These are phyloP conservation scores for Ascochyta fabae DNA, from an alignment of 2,329 filamentous ascomycete species.

Conservation along the genomic window DNA sequence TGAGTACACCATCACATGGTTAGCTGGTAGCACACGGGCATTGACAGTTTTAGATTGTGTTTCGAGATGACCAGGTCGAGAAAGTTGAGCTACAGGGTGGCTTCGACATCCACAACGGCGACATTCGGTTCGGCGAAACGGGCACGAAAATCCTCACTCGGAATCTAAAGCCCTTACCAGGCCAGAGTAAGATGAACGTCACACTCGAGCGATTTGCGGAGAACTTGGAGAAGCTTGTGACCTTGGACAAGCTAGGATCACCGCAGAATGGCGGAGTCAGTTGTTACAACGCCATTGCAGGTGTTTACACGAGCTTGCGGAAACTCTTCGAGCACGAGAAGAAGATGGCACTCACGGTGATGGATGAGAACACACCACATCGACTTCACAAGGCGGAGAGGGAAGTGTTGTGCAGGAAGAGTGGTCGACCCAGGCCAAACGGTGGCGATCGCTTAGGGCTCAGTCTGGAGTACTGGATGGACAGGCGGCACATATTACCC, in stretches of 20 bases:
- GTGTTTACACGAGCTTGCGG: constrained; percentile 73
- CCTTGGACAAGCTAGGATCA: constrained; percentile 74
- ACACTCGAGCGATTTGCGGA: constrained; percentile 72
- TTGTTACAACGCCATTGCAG: constrained; percentile 77
- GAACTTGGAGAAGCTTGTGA: constrained; percentile 74
- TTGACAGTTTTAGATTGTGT: constrained; percentile 35
- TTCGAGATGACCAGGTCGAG: constrained; percentile 53
- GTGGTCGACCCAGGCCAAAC: constrained; percentile 76
- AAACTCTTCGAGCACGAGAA: constrained; percentile 76
- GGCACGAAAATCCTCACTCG: constrained; percentile 70
- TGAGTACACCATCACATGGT: neutral
- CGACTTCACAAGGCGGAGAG: constrained; percentile 58
- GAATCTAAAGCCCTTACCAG: constrained; percentile 66
- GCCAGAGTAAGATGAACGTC: constrained; percentile 71
- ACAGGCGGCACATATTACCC: constrained; percentile 58
- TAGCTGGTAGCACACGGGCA: neutral
- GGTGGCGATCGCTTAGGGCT: constrained; percentile 70
- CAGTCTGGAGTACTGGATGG: constrained; percentile 79
- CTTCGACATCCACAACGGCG: constrained; percentile 65
- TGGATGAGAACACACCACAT: constrained; percentile 47
- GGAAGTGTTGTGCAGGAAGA: constrained; percentile 71
- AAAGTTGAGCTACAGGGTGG: constrained; percentile 69
- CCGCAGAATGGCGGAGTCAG: constrained; percentile 65
- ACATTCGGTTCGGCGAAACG: constrained; percentile 51
- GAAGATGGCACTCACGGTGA: constrained; percentile 47